phyloP scores from a whole-genome alignment of 2,329 filamentous ascomycete species.

The Colletotrichum endophyticum region DNA sequence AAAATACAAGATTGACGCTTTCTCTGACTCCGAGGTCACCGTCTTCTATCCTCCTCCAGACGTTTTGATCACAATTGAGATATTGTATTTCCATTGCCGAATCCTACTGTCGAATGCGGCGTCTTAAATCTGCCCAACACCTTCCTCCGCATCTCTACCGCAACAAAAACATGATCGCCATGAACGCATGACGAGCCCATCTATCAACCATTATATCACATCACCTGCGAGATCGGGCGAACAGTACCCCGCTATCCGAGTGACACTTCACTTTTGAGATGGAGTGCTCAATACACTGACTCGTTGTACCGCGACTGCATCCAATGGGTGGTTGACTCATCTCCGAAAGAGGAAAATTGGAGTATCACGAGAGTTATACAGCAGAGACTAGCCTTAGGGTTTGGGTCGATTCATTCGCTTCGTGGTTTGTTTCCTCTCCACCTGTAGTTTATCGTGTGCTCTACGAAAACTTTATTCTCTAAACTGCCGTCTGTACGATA shows the following conservation, averaged over 20 bases:
- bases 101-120: no score
- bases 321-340: not conserved
- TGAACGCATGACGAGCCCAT: not conserved
- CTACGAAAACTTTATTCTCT: not conserved
- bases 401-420: not conserved
- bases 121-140: fast-evolving
- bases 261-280: not conserved
- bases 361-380: not conserved
- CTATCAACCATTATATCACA: not conserved
- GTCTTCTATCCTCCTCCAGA: no score
- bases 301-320: not conserved
- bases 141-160: no score
- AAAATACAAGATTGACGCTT: no score
- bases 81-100: no score
- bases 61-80: no score
- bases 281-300: not conserved
- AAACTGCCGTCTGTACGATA: not conserved
- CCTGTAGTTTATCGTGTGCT: not conserved
- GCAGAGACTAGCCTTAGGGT: not conserved
- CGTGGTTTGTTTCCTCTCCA: not conserved
- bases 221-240: not conserved
- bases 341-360: not conserved
- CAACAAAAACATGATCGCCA: fast-evolving
- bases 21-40: no score
- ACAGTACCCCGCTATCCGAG: no score